phyloP scores from a whole-genome alignment of 2,329 filamentous ascomycete species.

The Cadophora sp. region DNA sequence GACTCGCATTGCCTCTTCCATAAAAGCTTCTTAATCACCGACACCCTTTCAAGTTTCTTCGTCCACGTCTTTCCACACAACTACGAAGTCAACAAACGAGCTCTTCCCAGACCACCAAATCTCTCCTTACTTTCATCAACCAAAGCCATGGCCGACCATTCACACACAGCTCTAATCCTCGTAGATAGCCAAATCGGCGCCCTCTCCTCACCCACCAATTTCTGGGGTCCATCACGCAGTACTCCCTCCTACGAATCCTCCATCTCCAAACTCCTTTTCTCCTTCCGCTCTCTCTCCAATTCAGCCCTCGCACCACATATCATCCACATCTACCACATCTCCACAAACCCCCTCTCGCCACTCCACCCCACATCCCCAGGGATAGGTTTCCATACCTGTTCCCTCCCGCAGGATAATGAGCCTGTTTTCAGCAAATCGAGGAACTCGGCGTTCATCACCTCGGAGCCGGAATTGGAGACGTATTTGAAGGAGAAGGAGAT shows the following conservation, averaged over 20 bases:
- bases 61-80: no score
- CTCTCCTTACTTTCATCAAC: no score
- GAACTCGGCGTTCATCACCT: conserved; percentile 15
- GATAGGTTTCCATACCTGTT: conserved; percentile 1
- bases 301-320: neutral
- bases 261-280: neutral
- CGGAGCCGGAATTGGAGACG: no score
- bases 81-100: no score
- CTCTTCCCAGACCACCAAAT: no score
- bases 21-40: no score
- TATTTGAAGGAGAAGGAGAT: conserved; percentile 8
- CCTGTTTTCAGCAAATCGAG: conserved; percentile 17
- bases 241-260: conserved; percentile 16
- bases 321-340: conserved; percentile 19
- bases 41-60: no score
- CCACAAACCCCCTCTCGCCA: conserved; percentile 14
- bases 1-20: conserved; percentile 38
- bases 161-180: conserved; percentile 22
- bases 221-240: conserved; percentile 16
- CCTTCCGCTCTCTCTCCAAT: conserved; percentile 12
- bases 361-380: neutral
- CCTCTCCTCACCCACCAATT: neutral
- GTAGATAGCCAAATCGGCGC: conserved; percentile 21
- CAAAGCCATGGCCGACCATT: neutral
- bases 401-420: neutral